Evolutionary conservation across 495 filamentous ascomycete genomes (phyloP).

Genomic region (Pyronema domesticum): DNA sequence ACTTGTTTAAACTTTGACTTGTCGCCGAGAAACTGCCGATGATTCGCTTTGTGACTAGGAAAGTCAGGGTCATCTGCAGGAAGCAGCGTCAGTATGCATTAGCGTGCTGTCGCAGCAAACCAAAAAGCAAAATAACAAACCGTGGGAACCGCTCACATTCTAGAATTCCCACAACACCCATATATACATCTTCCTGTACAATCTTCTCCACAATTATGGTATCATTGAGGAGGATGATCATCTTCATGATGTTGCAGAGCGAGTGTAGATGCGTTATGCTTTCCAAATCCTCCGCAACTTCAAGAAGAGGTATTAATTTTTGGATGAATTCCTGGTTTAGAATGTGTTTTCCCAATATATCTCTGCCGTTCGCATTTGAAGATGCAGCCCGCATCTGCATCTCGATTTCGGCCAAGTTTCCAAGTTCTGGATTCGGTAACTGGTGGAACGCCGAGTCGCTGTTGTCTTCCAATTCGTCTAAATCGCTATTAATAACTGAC

Average conservation of each 20-base stretch:
- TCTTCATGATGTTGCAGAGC: conserved; percentile 97
- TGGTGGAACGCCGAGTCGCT: conserved; percentile 36
- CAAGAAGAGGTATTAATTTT: conserved; percentile 71
- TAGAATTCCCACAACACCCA: conserved; percentile 87
- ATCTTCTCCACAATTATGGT: conserved; percentile 82
- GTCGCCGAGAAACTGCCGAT: conserved; percentile 79
- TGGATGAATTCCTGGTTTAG: conserved; percentile 68
- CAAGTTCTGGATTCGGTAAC: conserved; percentile 60
- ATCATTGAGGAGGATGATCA: conserved; percentile 82
- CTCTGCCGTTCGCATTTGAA: conserved; percentile 55
- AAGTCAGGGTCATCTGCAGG: conserved; percentile 80
- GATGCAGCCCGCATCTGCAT: conserved; percentile 58
- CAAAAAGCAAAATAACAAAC: conserved; percentile 4
- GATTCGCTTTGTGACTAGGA: conserved; percentile 95
- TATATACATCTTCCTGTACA: conserved; percentile 70
- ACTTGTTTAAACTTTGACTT: conserved; percentile 90
- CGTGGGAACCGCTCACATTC: conserved; percentile 46
- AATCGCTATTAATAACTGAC: conserved; percentile 19
- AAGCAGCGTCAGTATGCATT: conserved; percentile 3
- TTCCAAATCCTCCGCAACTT: conserved; percentile 77
- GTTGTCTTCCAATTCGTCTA: too few species aligned
- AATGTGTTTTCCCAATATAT: conserved; percentile 77
- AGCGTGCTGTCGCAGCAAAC: conserved; percentile 6
- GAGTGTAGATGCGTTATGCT: conserved; percentile 69
- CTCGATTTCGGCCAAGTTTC: conserved; percentile 67